Conservation (phyloP, 805 yeast genomes). For the Nakazawaea sp. region DNA sequence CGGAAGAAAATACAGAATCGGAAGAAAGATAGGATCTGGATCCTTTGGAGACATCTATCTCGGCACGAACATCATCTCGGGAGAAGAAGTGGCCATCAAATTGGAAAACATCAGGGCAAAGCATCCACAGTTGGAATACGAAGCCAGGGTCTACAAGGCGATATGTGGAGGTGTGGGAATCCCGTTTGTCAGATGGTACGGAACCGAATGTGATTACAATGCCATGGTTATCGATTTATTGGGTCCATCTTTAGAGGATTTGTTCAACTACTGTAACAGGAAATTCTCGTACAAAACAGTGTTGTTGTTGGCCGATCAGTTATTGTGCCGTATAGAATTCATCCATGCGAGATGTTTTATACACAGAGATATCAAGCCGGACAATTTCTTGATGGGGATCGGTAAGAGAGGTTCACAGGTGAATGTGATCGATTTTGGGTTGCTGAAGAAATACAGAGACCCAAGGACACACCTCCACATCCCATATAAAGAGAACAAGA, state of each 20-base stretch:
- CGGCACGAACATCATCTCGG: constrained; percentile 88
- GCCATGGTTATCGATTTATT: constrained; percentile 94
- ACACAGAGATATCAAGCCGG: constrained; percentile 81
- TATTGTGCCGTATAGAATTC: constrained; percentile 89
- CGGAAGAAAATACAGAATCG: constrained; percentile 90
- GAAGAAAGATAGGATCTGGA: constrained; percentile 94
- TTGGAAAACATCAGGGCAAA: constrained; percentile 84
- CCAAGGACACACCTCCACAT: constrained; percentile 92
- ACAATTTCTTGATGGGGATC: constrained; percentile 80
- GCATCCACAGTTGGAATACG: constrained; percentile 96
- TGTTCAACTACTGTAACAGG: constrained; percentile 93
- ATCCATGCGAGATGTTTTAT: constrained; percentile 92
- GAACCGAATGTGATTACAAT: constrained; percentile 92
- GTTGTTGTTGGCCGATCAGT: constrained; percentile 86
- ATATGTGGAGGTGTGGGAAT: constrained; percentile 95
- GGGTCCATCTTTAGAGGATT: constrained; percentile 93
- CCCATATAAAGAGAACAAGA: constrained; percentile 93
- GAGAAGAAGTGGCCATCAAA: constrained; percentile 97
- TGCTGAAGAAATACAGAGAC: constrained; percentile 90
- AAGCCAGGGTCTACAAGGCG: constrained; percentile 91
- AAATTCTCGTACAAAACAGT: constrained; percentile 92
- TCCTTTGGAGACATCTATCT: constrained; percentile 96
- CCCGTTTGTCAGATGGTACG: constrained; percentile 95
- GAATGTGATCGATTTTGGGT: constrained; percentile 89
- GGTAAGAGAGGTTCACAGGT: constrained; percentile 94